Percentiles rank a stretch among this genome's conserved stretches.
Conservation (phyloP, 1,139 yeast genomes). For the Debaryomyces sp. region DNA sequence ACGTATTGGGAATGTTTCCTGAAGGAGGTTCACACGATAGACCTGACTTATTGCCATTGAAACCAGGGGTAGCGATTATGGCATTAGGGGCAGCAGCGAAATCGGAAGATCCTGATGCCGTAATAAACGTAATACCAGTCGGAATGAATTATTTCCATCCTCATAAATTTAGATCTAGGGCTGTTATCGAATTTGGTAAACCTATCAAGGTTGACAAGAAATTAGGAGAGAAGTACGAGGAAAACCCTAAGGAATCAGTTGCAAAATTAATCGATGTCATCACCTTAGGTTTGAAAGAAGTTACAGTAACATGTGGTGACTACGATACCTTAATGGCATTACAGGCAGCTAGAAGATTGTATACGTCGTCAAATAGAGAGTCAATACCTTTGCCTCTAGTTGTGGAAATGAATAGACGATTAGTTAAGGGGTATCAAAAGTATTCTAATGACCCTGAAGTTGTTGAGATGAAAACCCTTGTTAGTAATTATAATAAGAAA, state of each 20-base stretch:
- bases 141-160: conserved; percentile 53
- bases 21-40: conserved; percentile 54
- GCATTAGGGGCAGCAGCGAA: conserved; percentile 48
- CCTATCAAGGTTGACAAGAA: conserved; percentile 42
- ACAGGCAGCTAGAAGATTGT: conserved; percentile 45
- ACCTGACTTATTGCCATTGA: conserved; percentile 43
- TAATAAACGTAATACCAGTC: conserved; percentile 45
- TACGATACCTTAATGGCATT: conserved; percentile 36
- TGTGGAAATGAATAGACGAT: conserved; percentile 48
- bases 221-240: conserved; percentile 26
- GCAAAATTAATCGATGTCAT: conserved; percentile 25
- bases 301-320: conserved; percentile 36
- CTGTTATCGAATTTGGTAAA: conserved; percentile 49
- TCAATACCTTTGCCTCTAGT: conserved; percentile 46
- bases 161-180: conserved; percentile 49
- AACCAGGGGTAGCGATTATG: conserved; percentile 54
- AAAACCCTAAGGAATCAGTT: conserved; percentile 20
- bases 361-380: conserved; percentile 37
- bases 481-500: conserved; percentile 37
- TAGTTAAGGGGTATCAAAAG: conserved; percentile 43
- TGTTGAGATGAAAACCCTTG: conserved; percentile 34
- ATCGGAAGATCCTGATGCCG: conserved; percentile 32
- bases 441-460: conserved; percentile 40
- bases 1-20: conserved; percentile 70
- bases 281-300: conserved; percentile 31